Conservation (phyloP, 192 early-diverging fungal species). For the Helicostylum pulchrum region DNA sequence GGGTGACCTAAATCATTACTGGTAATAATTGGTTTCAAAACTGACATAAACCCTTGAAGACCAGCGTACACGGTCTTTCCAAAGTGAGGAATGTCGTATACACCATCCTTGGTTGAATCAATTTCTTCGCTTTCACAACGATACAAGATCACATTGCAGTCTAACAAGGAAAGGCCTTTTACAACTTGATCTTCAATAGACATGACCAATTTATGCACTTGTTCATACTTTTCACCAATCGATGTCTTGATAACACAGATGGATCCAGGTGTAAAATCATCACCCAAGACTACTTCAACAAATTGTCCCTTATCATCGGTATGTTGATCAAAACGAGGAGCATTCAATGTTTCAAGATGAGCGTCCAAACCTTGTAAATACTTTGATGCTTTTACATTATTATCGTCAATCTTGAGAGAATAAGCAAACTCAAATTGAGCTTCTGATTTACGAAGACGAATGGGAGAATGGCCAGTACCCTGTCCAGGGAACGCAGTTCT, state of each 20-base stretch:
- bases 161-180: constrained; percentile 52
- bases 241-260: constrained; percentile 67
- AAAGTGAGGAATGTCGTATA: constrained; percentile 86
- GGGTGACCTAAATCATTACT: constrained; percentile 93
- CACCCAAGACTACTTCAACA: constrained; percentile 59
- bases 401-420: constrained; percentile 46
- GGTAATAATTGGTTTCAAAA: constrained; percentile 72
- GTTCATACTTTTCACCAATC: constrained; percentile 49
- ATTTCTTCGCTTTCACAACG: constrained; percentile 85
- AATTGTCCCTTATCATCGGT: constrained; percentile 54
- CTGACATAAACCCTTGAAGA: constrained; percentile 87
- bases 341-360: constrained; percentile 46
- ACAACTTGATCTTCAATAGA: constrained; percentile 66
- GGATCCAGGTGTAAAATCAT: constrained; percentile 82
- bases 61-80: constrained; percentile 87
- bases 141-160: constrained; percentile 87
- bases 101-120: constrained; percentile 74
- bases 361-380: constrained; percentile 43
- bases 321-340: constrained; percentile 43
- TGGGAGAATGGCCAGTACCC: constrained; percentile 46
- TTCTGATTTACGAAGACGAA: constrained; percentile 56
- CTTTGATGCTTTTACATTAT: constrained; percentile 25
- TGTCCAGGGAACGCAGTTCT: constrained; percentile 76
- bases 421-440: constrained; percentile 56
- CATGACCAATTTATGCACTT: constrained; percentile 56